These are phyloP conservation scores for Hypoxylon sp. DNA, from an alignment of 2,329 filamentous ascomycete genomes.

Conservation along the genomic window DNA sequence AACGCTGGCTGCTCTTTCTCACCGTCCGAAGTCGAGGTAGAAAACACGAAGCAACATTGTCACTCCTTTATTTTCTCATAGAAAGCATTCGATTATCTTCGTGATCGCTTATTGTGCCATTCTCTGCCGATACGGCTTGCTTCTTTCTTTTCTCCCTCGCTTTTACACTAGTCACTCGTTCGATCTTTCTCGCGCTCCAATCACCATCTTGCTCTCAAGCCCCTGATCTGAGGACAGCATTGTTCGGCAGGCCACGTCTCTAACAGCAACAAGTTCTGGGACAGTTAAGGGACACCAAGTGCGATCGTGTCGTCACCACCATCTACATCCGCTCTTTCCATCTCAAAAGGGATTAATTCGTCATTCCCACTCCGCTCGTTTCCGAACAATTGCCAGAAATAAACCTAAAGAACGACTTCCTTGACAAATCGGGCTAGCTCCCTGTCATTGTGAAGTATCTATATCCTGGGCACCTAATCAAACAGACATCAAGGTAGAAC, in stretches of 20 bases:
- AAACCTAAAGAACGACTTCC: constrained; percentile 25
- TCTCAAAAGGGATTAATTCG: constrained; percentile 37
- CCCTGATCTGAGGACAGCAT: constrained; percentile 53
- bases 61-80: constrained; percentile 41
- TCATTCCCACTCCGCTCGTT: constrained; percentile 41
- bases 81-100: constrained; percentile 26
- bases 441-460: constrained; percentile 23
- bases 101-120: constrained; percentile 27
- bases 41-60: constrained; percentile 46
- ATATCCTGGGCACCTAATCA: constrained; percentile 21
- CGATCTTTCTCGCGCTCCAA: constrained; percentile 47
- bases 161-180: constrained; percentile 46
- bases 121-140: constrained; percentile 28
- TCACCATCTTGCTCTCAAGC: constrained; percentile 43
- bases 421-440: constrained; percentile 39
- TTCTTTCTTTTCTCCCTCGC: constrained; percentile 26
- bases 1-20: constrained; percentile 33
- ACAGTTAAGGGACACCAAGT: constrained; percentile 45
- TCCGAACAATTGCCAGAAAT: constrained; percentile 32
- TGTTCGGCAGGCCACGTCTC: constrained; percentile 49
- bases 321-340: constrained; percentile 50
- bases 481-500: constrained; percentile 29
- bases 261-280: constrained; percentile 47
- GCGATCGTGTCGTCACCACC: constrained; percentile 43
- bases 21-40: constrained; percentile 30